phyloP scores from a whole-genome alignment of 179 eudicot species.

The Pouteria campechiana region DNA sequence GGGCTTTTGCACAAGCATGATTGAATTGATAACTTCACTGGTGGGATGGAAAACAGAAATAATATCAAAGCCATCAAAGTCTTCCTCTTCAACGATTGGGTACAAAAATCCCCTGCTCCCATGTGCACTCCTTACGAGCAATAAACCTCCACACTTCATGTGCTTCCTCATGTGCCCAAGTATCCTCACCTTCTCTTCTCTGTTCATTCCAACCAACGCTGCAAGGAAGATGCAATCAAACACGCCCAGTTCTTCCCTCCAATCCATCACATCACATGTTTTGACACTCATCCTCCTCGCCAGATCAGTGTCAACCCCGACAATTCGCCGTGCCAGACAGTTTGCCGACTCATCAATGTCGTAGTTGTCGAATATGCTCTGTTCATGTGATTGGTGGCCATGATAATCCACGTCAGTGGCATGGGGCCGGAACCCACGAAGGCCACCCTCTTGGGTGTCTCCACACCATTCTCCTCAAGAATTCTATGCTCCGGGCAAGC shows the following conservation, averaged over 20 bases:
- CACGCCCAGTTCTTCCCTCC: constrained; percentile 4
- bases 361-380: constrained; percentile 9
- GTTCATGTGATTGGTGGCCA: constrained; percentile 12
- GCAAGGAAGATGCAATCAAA: constrained; percentile 14
- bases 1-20: constrained; percentile 10
- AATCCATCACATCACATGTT: constrained; percentile 10
- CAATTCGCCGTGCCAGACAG: constrained; percentile 6
- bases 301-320: constrained; percentile 5
- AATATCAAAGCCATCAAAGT: constrained; percentile 13
- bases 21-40: constrained; percentile 16
- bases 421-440: constrained; percentile 20
- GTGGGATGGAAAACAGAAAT: constrained; percentile 15
- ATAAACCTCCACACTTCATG: constrained; percentile 7
- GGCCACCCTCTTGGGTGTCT: constrained; percentile 4
- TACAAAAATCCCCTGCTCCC: constrained; percentile 17
- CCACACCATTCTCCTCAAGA: not conserved
- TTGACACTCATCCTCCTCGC: constrained; percentile 11
- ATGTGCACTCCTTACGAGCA: constrained; percentile 18
- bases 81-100: constrained; percentile 11
- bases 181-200: constrained; percentile 8
- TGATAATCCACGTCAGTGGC: constrained; percentile 11
- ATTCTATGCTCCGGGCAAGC: constrained; percentile 7
- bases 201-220: constrained; percentile 19
- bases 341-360: constrained; percentile 14
- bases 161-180: constrained; percentile 11